Conservation (phyloP, 2,329 filamentous ascomycete genomes). For the Phialophora expanda region DNA sequence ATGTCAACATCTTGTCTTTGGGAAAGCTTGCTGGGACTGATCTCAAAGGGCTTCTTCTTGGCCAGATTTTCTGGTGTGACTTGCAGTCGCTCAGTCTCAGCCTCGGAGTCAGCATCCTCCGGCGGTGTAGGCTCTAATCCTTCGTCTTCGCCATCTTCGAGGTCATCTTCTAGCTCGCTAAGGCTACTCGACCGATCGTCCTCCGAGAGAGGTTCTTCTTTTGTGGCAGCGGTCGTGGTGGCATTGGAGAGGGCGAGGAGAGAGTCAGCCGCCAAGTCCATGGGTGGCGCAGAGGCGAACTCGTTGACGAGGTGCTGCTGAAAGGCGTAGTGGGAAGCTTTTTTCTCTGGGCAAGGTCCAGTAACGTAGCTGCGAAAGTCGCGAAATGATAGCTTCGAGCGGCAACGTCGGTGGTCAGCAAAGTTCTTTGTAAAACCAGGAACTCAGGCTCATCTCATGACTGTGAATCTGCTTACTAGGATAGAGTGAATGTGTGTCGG, state of each 20-base stretch:
- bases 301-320: not conserved
- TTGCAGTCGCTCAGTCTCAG: constrained; percentile 91
- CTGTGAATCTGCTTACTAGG: constrained; percentile 17
- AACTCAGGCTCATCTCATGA: not conserved
- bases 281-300: constrained; percentile 33
- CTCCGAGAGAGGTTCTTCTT: constrained; percentile 57
- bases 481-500: constrained; percentile 18
- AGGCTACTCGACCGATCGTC: constrained; percentile 86
- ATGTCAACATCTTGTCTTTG: constrained; percentile 47
- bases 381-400: not conserved
- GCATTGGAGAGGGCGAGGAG: constrained; percentile 45
- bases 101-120: constrained; percentile 76
- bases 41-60: constrained; percentile 65
- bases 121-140: constrained; percentile 45
- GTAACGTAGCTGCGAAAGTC: constrained; percentile 9
- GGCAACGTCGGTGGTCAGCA: constrained; percentile 9
- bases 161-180: constrained; percentile 86
- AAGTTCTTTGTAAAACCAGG: not conserved
- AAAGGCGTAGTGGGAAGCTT: constrained; percentile 1
- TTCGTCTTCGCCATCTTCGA: constrained; percentile 46
- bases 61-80: constrained; percentile 74
- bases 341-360: not conserved
- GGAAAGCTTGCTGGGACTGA: constrained; percentile 77
- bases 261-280: constrained; percentile 48
- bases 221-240: constrained; percentile 43